Evolutionary conservation across 2,329 filamentous ascomycete species (phyloP).

Genomic region (Aspergillus sp.): DNA sequence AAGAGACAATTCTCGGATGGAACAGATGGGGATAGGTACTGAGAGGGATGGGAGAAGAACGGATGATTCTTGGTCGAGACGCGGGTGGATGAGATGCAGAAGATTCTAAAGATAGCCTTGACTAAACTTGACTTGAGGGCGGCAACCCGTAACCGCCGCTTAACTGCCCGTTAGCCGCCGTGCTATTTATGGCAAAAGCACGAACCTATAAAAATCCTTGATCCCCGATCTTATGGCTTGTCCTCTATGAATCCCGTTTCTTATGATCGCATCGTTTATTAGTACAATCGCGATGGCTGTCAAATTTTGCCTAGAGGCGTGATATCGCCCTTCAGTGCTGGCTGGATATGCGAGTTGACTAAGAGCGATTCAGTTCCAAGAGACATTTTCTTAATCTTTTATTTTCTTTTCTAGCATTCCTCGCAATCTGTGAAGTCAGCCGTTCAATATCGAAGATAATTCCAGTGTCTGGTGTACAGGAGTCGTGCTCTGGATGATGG

Average conservation of each 20-base stretch:
- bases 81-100: conserved; percentile 32
- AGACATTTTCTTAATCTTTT: background rate
- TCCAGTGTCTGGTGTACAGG: background rate
- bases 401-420: background rate
- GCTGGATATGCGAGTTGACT: background rate
- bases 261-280: background rate
- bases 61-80: conserved; percentile 26
- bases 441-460: background rate
- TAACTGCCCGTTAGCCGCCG: conserved; percentile 15
- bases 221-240: background rate
- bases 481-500: background rate
- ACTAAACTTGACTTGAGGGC: conserved; percentile 5
- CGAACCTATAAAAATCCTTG: background rate
- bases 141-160: conserved; percentile 18
- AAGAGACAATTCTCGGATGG: conserved; percentile 18
- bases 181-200: conserved; percentile 19
- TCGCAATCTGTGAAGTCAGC: background rate
- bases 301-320: background rate
- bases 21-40: conserved; percentile 16
- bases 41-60: conserved; percentile 24
- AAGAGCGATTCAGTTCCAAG: background rate
- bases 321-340: background rate
- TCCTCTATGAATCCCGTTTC: background rate
- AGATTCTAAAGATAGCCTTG: conserved; percentile 40
- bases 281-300: background rate